Evolutionary conservation across 306 rosid species (phyloP).

Genomic region (Inga laurina): DNA sequence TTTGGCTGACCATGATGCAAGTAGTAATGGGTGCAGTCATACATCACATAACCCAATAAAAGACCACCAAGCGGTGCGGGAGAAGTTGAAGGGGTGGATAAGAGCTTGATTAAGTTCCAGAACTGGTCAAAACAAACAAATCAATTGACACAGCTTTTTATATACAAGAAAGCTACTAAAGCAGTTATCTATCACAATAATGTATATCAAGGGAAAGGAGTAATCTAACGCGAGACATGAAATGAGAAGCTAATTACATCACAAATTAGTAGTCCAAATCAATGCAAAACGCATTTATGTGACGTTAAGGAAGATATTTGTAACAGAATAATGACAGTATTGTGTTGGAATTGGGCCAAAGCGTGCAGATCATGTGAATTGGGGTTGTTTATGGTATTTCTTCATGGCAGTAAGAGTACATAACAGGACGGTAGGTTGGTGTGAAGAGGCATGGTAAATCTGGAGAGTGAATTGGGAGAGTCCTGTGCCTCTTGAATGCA

Average conservation of each 20-base stretch:
- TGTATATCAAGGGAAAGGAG: not conserved
- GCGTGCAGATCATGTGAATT: too few relatives aligned
- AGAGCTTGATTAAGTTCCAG: constrained; percentile 65
- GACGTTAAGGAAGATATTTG: not conserved
- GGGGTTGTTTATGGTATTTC: too few relatives aligned
- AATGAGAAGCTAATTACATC: not conserved
- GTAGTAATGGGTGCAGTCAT: constrained; percentile 92
- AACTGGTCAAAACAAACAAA: constrained; percentile 50
- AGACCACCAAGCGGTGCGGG: constrained; percentile 92
- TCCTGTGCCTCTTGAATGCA: too few relatives aligned
- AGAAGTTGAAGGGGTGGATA: constrained; percentile 51
- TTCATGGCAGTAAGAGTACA: too few relatives aligned
- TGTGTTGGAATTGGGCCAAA: too few relatives aligned
- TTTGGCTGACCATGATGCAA: constrained; percentile 92
- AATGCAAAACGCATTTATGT: not conserved
- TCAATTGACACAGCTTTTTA: constrained; percentile 29
- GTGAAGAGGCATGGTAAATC: too few relatives aligned
- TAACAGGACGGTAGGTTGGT: too few relatives aligned
- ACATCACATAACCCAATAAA: constrained; percentile 83
- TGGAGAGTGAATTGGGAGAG: too few relatives aligned
- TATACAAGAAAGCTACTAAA: not conserved
- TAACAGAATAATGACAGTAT: not conserved
- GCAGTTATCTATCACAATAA: not conserved
- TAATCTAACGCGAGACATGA: not conserved
- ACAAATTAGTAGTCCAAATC: not conserved